phyloP scores from a whole-genome alignment of 441 rosid genomes.

The Croton setiger region DNA sequence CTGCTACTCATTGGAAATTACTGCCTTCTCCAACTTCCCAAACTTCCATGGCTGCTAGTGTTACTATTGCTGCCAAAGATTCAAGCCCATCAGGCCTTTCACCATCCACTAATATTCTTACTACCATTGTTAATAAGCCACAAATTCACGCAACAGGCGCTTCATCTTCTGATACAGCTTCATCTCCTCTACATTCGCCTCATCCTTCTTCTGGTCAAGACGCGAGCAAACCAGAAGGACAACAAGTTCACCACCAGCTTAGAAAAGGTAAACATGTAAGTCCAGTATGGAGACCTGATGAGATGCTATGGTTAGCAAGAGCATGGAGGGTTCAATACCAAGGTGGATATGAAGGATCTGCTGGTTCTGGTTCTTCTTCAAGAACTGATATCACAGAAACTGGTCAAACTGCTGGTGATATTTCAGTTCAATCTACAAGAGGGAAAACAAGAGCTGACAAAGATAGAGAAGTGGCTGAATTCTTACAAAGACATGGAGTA shows the following conservation, averaged over 20 bases:
- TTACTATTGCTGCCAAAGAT: slow-evolving; percentile 25
- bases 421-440: slow-evolving; percentile 35
- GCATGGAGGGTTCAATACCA: slow-evolving; percentile 92
- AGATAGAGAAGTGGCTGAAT: slow-evolving; percentile 91
- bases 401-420: slow-evolving; percentile 24
- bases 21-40: slow-evolving; percentile 47
- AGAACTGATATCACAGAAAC: slow-evolving; percentile 19
- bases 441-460: slow-evolving; percentile 96
- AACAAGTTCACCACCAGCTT: slow-evolving; percentile 58
- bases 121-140: slow-evolving; percentile 19
- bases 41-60: slow-evolving; percentile 5
- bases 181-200: slow-evolving; percentile 66
- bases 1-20: slow-evolving; percentile 70
- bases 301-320: slow-evolving; percentile 94
- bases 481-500: slow-evolving; percentile 69
- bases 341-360: slow-evolving; percentile 38
- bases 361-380: slow-evolving; percentile 38
- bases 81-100: slow-evolving; percentile 52
- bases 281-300: slow-evolving; percentile 97
- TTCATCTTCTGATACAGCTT: slow-evolving; percentile 78
- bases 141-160: slow-evolving; percentile 37
- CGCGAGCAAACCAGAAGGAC: slow-evolving; percentile 43
- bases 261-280: slow-evolving; percentile 93
- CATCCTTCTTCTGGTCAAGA: slow-evolving; percentile 42
- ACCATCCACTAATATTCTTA: slow-evolving; percentile 39